Evolutionary conservation across 148 eudicot genomes (phyloP), one percentile per base, ranked within the genome.

Genomic region (Camellia sinensis): DNA sequence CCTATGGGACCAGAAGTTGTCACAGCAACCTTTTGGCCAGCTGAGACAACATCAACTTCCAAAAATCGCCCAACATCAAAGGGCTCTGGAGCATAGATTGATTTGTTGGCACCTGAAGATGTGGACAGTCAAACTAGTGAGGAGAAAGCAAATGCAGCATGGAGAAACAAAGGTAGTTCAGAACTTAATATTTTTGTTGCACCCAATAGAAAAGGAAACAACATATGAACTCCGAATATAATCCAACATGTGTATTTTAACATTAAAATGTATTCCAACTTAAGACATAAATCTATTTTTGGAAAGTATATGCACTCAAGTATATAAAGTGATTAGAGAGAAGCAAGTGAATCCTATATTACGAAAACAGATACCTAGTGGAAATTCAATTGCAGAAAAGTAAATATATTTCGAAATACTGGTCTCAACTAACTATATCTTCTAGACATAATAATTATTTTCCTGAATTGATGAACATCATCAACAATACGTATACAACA

Each of bases 31-130:
- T 91, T 95, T 75, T 88, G 93, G 61, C 90, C 85, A 81, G 88
- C 88, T 46, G 95, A 86, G 21, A 84, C 69, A 41, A 95, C 84
- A 76, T 95, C 97, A 67, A 90, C 99, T 90, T 87, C 94, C 87
- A 95, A 83, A 71, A 87, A 84, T 80, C 96, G 88, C 50, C 97
- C 94, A 74, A 95, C 92, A 67, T 95, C 99, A 67, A 90, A 89
- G n/a, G 99, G 99, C 83, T 95, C 99, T 0, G 95, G 99, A 65
- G 97, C 97, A 83, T 95, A 95, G 48, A 89, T 82, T 40, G 92
- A 76, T 90, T 92, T 93, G 88, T 85, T 89, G 78, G 99, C 99
- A 86, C 99, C 99, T 95, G 81, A 70, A 48, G 48, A 81, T 21
- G n/a, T 69, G 53, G 8, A 75, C 41, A 52, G 21, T 61, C 19